Evolutionary conservation across 1,284 basidiomycete genomes (phyloP), one percentile per base, ranked within the genome.

Genomic region (Volvariella volvacea): DNA sequence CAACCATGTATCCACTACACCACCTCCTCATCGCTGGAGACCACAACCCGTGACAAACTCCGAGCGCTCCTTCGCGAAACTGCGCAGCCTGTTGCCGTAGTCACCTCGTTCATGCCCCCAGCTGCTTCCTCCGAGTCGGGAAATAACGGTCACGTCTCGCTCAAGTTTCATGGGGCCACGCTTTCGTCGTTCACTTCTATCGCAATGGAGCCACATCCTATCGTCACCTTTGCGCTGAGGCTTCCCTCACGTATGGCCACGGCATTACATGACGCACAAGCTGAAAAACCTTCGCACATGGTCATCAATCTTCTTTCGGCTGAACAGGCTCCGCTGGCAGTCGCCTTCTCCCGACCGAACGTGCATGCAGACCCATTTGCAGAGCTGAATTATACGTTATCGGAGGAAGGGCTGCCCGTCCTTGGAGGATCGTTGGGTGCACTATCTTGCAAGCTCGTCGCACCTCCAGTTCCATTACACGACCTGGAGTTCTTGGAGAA

Each of bases 141-240:
- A 41, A 28, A 28, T 28, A 12, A 12, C 25, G 25, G 25, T 17
- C 7, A 51, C 31, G n/a, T n/a, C n/a, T n/a, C n/a, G n/a, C 53
- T 49, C 22, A 43, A 49, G 3, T 83, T 71, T 53, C 92, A 95
- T 62, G 92, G 92, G 50, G 90, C 91, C 33, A 95, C 92, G 0
- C 72, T 96, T 33, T 94, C 92, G 3, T 94, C 92, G 0, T 91
- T 95, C 60, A 83, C 89, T 20, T 92, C 90, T n/a, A 81, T 95
- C 54, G 81, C 92, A 1, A 78, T 96, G 67, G 79, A 90, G 54
- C 92, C 92, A 1, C 68, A 83, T 53, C 91, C 92, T 0, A 76
- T 95, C 47, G 78, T 96, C 51, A 78, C 90, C 0, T 95, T 95
- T 63, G 85, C 90, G 9, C 73, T 95, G 10, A 81, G 90, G 22